A percentile compares a stretch with the other conserved stretches of the same genome.
Conservation (phyloP, 2,329 filamentous ascomycete species). For the Cordyceps tenuipes region DNA sequence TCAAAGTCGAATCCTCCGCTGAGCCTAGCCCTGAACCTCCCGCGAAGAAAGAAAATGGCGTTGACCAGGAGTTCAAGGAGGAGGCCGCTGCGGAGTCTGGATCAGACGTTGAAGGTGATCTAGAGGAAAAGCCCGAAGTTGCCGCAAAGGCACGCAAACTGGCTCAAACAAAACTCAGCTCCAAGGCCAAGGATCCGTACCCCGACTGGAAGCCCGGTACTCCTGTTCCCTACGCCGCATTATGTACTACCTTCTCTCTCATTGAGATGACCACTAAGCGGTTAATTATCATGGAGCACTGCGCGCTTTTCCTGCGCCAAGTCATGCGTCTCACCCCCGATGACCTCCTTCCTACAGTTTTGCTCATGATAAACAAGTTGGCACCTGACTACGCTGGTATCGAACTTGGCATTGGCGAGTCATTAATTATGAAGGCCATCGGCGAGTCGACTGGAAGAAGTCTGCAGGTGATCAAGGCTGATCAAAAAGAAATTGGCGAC, state of each 20-base stretch:
- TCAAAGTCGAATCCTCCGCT: constrained; percentile 15
- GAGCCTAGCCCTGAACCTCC: constrained; percentile 6
- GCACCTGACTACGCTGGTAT: constrained; percentile 95
- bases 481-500: constrained; percentile 95
- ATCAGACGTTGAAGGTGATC: constrained; percentile 38
- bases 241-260: constrained; percentile 90
- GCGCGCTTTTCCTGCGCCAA: constrained; percentile 83
- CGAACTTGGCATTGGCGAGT: constrained; percentile 96
- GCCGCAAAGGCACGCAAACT: constrained; percentile 71
- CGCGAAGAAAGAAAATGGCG: constrained; percentile 17
- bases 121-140: constrained; percentile 59
- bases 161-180: constrained; percentile 66
- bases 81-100: constrained; percentile 22
- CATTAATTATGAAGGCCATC: constrained; percentile 97
- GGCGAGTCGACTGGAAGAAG: constrained; percentile 88
- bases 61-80: constrained; percentile 15
- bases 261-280: constrained; percentile 93
- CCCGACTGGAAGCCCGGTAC: constrained; percentile 88
- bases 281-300: constrained; percentile 79
- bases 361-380: constrained; percentile 97
- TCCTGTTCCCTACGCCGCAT: constrained; percentile 86
- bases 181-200: constrained; percentile 68
- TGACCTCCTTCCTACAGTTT: constrained; percentile 78
- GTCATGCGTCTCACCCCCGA: constrained; percentile 85
- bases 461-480: constrained; percentile 81